Base-by-base conservation (phyloP, 1,284 basidiomycete species). In the Ustilago trichophora region DNA sequence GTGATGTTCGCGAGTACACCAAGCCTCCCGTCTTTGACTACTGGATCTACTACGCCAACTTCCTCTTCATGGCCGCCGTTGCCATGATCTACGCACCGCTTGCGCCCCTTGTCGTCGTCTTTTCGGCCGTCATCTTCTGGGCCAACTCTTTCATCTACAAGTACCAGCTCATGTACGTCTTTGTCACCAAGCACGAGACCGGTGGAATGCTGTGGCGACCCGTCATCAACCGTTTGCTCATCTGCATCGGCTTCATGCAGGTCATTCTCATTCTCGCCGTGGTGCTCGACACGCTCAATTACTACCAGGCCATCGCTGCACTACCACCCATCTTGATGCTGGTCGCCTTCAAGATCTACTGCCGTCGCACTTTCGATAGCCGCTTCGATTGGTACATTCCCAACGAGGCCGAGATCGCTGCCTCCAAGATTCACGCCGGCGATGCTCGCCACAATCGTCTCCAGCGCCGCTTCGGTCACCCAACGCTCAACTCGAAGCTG, bases 1-100 rank as follows among this genome's bases (percentile, higher is more conserved):
- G 96, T 72, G 93, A 97, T 77, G 92, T 98, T 56, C 87, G 93
- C 48, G 93, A 97, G 75, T 94, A 91, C 89, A 97, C 95, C 6
- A 91, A 94, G 80, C 95, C 95, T n/a, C 91, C 91, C 5, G 88
- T 90, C 33, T 98, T 98, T 80, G 89, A 94, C 75, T 98, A 91
- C 83, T 87, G 91, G 11, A 87, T 94, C 55, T 93, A 92, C 82
- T 93, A 91, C 72, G 70, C 76, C 49, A 80, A 79, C 48, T 65
- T 79, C 33, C 72, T 80, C 27, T 80, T 81, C 57, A 45, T 80
- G 32, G 64, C 72, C 11, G 72, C 77, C 10, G 72, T 81, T 8
- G 78, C 69, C 42, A 64, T 79, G 51, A 60, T 81, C 32, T 81
- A 81, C 49, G 74, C 75, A 1, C 60, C 68, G 1, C 51, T 81